Evolutionary conservation across 2,329 filamentous ascomycete genomes (phyloP).

Genomic region (Chaetomiaceae sp.): DNA sequence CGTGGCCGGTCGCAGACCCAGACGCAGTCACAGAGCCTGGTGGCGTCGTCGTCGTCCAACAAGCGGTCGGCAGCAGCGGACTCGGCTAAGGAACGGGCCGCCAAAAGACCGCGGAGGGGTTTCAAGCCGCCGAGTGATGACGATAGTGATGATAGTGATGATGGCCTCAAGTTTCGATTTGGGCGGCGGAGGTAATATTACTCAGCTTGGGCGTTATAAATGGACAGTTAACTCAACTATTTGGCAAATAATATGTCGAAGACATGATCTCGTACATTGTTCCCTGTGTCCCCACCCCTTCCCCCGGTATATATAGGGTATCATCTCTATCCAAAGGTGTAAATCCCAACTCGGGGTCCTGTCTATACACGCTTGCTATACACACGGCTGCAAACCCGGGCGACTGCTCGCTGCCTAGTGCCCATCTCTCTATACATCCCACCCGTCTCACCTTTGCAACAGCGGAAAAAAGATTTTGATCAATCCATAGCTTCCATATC

Average conservation of each 20-base stretch:
- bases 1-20: conserved; percentile 25
- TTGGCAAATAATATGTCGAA: neutral
- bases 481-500: conserved; percentile 50
- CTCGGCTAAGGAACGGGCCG: conserved; percentile 33
- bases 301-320: conserved; percentile 20
- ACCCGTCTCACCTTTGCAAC: too few species aligned
- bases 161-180: conserved; percentile 54
- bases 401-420: conserved; percentile 6
- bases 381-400: neutral
- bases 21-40: conserved; percentile 27
- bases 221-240: neutral
- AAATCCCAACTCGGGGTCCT: neutral
- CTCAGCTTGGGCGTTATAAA: too few species aligned
- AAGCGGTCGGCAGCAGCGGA: conserved; percentile 33
- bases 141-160: conserved; percentile 43
- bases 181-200: conserved; percentile 42
- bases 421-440: too few species aligned
- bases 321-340: conserved; percentile 12
- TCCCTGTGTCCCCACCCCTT: too few species aligned
- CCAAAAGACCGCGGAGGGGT: conserved; percentile 33
- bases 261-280: neutral
- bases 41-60: conserved; percentile 22
- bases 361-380: neutral
- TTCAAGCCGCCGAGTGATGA: conserved; percentile 16
- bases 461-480: too few species aligned